Evolutionary conservation across 176 grass and related monocot genomes (phyloP).

Genomic region (Eleusine coracana): DNA sequence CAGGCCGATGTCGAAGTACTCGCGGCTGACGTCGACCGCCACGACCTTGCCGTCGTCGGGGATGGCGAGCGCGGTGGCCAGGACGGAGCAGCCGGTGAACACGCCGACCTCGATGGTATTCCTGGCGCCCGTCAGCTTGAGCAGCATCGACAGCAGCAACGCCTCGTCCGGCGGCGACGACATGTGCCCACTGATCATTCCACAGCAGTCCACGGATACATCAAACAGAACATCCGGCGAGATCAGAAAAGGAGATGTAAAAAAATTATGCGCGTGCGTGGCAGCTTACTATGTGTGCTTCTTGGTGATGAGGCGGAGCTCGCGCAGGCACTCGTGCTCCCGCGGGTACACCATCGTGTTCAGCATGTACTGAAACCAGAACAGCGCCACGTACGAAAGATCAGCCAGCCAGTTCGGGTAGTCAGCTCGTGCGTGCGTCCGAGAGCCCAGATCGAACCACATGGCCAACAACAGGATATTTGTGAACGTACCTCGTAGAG

Average conservation of each 20-base stretch:
- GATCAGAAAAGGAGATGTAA: neutral
- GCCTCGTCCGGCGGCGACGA: constrained; percentile 58
- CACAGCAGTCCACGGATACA: neutral
- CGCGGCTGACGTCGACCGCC: constrained; percentile 47
- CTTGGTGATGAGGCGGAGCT: constrained; percentile 62
- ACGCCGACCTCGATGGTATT: constrained; percentile 79
- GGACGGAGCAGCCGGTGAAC: constrained; percentile 81
- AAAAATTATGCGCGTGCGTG: neutral
- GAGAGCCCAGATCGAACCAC: no score
- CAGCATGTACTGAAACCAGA: constrained; percentile 59
- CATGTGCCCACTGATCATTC: constrained; percentile 45
- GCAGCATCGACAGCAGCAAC: constrained; percentile 59
- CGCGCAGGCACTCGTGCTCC: constrained; percentile 65
- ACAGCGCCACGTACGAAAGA: neutral
- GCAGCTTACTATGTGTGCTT: constrained; percentile 48
- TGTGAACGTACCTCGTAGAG: constrained; percentile 46
- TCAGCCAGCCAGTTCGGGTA: no score
- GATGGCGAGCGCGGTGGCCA: constrained; percentile 73
- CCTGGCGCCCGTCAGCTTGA: constrained; percentile 74
- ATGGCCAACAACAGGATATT: no score
- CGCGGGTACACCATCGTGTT: constrained; percentile 70
- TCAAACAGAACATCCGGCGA: neutral
- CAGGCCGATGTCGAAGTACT: constrained; percentile 50
- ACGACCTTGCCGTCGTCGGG: constrained; percentile 72
- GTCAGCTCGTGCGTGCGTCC: no score